Base-by-base conservation (phyloP, 1,284 basidiomycete species). In the Exsudoporus floridanus region DNA sequence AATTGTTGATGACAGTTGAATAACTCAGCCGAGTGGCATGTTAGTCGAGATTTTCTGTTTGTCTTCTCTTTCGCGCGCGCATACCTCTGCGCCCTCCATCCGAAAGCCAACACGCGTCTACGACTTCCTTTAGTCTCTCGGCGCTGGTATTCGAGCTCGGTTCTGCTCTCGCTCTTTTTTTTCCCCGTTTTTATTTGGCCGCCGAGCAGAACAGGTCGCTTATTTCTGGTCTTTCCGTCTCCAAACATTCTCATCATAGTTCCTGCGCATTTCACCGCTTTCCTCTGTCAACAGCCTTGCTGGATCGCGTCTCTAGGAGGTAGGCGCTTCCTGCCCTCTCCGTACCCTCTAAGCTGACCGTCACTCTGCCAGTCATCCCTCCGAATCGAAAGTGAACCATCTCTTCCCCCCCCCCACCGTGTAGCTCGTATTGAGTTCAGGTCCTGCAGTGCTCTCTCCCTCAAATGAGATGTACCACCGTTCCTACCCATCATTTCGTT, bases 381-480 rank as follows among this genome's bases (percentile, higher is more conserved):
- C 21, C 33, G 27, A n/a, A 41, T 46, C n/a, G 25, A 67, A 56
- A 69, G 60, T 67, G 59, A 65, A 54, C 46, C 39, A 5, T 52
- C 39, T 43, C 14, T n/a, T n/a, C 28, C 23, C 12, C 7, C 28
- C 23, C 12, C 7, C 39, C 38, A 16, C 0, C 44, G 50, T 56
- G 46, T 50, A 33, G 12, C 28, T 30, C 45, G 31, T 54, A 49
- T 58, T 63, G 49, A 67, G 44, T 27, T 41, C 43, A 42, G 25
- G 39, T 50, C 54, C 43, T 34, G 28, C 57, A 71, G 65, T 71
- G 70, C 61, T 67, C 19, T 65, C 66, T 28, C 58, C 61, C 18
- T 64, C 66, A 59, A 58, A 71, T 71, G 70, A 68, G 44, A 68
- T 79, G 59, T 72, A 77, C 58, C 74, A 77, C 56, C 71, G 78